phyloP scores from a whole-genome alignment of 2,329 filamentous ascomycete species.

The Verticillium alfalfae region DNA sequence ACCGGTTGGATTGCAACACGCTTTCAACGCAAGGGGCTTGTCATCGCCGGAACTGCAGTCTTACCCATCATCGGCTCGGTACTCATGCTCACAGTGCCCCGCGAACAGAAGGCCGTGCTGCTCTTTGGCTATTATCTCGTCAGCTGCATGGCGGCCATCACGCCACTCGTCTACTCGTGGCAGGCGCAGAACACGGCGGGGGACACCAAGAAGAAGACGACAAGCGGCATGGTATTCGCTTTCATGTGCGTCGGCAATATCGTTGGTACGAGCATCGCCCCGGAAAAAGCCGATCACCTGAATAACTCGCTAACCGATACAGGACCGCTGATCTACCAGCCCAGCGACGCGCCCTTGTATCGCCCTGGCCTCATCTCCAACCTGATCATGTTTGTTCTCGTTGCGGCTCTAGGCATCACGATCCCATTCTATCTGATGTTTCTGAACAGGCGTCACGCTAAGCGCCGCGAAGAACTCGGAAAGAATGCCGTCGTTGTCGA shows the following conservation, averaged over 20 bases:
- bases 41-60: slow-evolving; percentile 48
- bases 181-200: slow-evolving; percentile 65
- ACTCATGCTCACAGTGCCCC: slow-evolving; percentile 49
- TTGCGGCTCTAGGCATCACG: slow-evolving; percentile 20
- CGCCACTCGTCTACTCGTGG: slow-evolving; percentile 63
- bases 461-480: slow-evolving; percentile 49
- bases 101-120: slow-evolving; percentile 32
- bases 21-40: slow-evolving; percentile 48
- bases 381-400: slow-evolving; percentile 47
- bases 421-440: slow-evolving; percentile 49
- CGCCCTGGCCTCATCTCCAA: slow-evolving; percentile 50
- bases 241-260: slow-evolving; percentile 60
- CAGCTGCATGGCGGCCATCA: slow-evolving; percentile 60
- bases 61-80: slow-evolving; percentile 56
- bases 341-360: slow-evolving; percentile 53
- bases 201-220: slow-evolving; percentile 60
- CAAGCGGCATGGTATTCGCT: slow-evolving; percentile 32
- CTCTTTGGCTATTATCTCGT: slow-evolving; percentile 61
- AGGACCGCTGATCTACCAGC: slow-evolving; percentile 54
- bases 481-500: slow-evolving; percentile 38
- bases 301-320: not conserved
- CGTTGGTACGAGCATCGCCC: slow-evolving; percentile 29
- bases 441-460: slow-evolving; percentile 52
- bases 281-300: too few relatives aligned
- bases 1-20: slow-evolving; percentile 53